phyloP scores from a whole-genome alignment of 2,329 filamentous ascomycete genomes.

The Phyllosticta paracitricarpa region DNA sequence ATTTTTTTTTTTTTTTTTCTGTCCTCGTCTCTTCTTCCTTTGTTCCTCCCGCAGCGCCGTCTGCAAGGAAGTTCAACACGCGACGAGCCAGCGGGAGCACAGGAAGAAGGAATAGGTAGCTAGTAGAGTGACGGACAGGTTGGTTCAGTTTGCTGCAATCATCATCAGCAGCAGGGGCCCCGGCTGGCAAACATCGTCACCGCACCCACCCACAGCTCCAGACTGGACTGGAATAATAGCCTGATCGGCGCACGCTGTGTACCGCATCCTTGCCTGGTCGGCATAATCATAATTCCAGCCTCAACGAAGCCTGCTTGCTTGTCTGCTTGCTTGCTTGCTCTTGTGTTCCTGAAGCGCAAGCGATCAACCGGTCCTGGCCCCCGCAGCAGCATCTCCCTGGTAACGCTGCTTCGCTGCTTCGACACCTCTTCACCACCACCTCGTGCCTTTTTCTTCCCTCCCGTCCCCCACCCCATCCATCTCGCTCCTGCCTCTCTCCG shows the following conservation, averaged over 20 bases:
- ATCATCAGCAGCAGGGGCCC: neutral
- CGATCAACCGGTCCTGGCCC: slow-evolving; percentile 20
- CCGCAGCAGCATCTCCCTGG: slow-evolving; percentile 15
- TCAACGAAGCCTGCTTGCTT: neutral
- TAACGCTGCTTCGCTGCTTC: slow-evolving; percentile 19
- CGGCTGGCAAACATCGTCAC: neutral
- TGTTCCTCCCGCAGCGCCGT: slow-evolving; percentile 9
- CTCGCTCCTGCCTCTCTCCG: slow-evolving; percentile 25
- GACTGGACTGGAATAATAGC: neutral
- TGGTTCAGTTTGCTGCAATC: neutral
- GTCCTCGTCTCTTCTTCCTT: neutral
- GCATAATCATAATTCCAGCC: slow-evolving; percentile 8
- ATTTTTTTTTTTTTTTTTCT: neutral
- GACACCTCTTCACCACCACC: slow-evolving; percentile 25
- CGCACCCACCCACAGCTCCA: neutral
- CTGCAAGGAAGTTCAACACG: slow-evolving; percentile 10
- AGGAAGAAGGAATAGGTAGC: neutral
- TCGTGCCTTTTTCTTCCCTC: slow-evolving; percentile 17
- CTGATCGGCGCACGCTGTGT: slow-evolving; percentile 7
- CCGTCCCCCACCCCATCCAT: neutral
- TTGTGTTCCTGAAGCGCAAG: slow-evolving; percentile 12
- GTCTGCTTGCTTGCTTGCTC: neutral
- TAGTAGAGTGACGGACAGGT: no score
- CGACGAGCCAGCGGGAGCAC: neutral
- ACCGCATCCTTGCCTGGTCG: neutral